phyloP scores from a whole-genome alignment of 257 asterid species.

The Solanum chilense region DNA sequence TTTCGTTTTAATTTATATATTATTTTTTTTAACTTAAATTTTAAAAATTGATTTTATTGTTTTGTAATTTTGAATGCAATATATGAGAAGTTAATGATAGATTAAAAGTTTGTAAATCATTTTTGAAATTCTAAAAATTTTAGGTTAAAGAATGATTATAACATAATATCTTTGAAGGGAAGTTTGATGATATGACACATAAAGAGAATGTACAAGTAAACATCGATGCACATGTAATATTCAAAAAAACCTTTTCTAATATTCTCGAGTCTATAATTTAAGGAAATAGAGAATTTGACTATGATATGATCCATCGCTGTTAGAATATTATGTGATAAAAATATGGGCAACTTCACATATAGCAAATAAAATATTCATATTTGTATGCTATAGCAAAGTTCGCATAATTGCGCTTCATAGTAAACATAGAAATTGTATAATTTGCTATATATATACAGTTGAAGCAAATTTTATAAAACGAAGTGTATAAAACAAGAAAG shows the following conservation, averaged over 20 bases:
- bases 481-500: too few relatives aligned
- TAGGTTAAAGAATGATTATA: not conserved
- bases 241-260: not conserved
- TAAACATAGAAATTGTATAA: too few relatives aligned
- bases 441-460: too few relatives aligned
- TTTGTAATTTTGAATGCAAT: not conserved
- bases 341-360: too few relatives aligned
- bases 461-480: too few relatives aligned
- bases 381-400: too few relatives aligned
- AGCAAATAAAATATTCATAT: too few relatives aligned
- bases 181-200: not conserved
- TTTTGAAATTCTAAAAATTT: not conserved
- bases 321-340: not conserved
- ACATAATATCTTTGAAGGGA: not conserved
- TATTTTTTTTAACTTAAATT: not conserved
- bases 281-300: not conserved
- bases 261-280: not conserved
- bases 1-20: not conserved
- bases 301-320: rapidly evolving
- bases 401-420: too few relatives aligned
- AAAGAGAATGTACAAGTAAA: not conserved
- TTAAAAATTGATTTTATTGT: not conserved
- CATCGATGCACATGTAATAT: not conserved
- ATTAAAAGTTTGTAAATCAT: not conserved
- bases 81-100: not conserved